Base-by-base conservation (phyloP, 1,139 yeast genomes). In the Saccharomyces hybrid region DNA sequence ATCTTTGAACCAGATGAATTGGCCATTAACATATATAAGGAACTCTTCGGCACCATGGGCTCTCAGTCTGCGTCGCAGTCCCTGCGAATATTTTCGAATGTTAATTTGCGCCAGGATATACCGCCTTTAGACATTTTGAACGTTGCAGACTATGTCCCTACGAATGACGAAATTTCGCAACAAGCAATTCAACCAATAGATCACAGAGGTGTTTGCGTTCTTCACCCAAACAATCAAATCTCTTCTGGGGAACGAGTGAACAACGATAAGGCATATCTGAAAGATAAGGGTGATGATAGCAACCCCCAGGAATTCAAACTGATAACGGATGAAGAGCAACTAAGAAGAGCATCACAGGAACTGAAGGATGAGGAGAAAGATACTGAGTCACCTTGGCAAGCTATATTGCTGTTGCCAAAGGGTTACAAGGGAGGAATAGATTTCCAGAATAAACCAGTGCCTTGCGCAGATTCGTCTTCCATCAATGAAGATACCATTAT, bases 1-100 rank as follows among this genome's bases (percentile, higher is more conserved):
- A 51, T 61, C 8, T 64, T 68, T 49, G 61, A 61, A 30, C 69
- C 71, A 2, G 70, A 68, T 50, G 67, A 64, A 54, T 54, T 61
- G 31, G 59, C 65, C 1, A 56, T 57, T 25, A 61, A 61, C 49
- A 60, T 68, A 28, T 64, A 64, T 52, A 54, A 49, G 25, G 61
- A 56, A 30, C 47, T 66, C 23, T 68, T 60, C 53, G 69, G 67
- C 1, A 56, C 63, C 7, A 47, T 62, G 26, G 63, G 64, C n/a
- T 48, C 59, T 31, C 70, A 66, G 54, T 53, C 53, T 20, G 58
- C 66, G 7, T 53, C 63, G 6, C 65, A 66, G 32, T 63, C 71
- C 1, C 48, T 68, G 34, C 48, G 61, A 4, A 57, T 68, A 6
- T 65, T 66, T 52, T 61, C 62, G 25, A 56, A 50, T 44, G 56